Conservation (phyloP, 768 basidiomycete genomes). For the Boletus rubropictus region DNA sequence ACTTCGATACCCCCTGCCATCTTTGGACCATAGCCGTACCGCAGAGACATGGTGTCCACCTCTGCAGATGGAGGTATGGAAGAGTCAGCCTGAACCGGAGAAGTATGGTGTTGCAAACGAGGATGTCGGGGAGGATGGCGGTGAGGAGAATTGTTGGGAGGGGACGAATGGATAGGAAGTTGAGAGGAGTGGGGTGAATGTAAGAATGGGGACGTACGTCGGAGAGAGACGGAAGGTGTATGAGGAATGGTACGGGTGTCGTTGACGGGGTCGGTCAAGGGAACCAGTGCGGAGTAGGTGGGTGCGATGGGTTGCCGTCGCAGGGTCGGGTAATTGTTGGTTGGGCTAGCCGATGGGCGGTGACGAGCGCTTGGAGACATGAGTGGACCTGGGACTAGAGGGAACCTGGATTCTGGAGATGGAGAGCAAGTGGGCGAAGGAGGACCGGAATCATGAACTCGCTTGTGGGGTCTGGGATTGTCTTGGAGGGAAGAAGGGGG, state of each 20-base stretch:
- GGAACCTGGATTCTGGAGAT: constrained; percentile 8
- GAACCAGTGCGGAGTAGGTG: constrained; percentile 3
- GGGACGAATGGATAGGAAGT: constrained; percentile 4
- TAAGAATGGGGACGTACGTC: constrained; percentile 10
- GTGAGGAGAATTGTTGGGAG: constrained; percentile 14
- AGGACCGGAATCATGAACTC: constrained; percentile 13
- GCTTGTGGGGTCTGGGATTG: constrained; percentile 20
- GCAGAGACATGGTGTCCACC: constrained; percentile 13
- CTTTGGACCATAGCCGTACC: constrained; percentile 19
- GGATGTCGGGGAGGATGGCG: constrained; percentile 17
- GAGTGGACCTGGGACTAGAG: neutral
- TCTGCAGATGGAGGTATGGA: neutral
- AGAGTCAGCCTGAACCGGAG: constrained; percentile 4
- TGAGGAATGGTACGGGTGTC: constrained; percentile 3
- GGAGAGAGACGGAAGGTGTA: constrained; percentile 10
- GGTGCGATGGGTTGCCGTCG: constrained; percentile 17
- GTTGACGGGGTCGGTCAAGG: neutral
- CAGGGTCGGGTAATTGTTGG: constrained; percentile 19
- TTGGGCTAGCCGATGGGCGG: constrained; percentile 20
- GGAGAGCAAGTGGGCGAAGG: constrained; percentile 11
- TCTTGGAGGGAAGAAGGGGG: constrained; percentile 4
- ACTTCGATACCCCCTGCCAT: constrained; percentile 27
- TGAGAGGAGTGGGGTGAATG: constrained; percentile 8
- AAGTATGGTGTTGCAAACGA: constrained; percentile 11
- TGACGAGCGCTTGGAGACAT: constrained; percentile 16